These are phyloP conservation scores for Geosmithia flava DNA, from an alignment of 2,329 filamentous ascomycete genomes.

Conservation along the genomic window DNA sequence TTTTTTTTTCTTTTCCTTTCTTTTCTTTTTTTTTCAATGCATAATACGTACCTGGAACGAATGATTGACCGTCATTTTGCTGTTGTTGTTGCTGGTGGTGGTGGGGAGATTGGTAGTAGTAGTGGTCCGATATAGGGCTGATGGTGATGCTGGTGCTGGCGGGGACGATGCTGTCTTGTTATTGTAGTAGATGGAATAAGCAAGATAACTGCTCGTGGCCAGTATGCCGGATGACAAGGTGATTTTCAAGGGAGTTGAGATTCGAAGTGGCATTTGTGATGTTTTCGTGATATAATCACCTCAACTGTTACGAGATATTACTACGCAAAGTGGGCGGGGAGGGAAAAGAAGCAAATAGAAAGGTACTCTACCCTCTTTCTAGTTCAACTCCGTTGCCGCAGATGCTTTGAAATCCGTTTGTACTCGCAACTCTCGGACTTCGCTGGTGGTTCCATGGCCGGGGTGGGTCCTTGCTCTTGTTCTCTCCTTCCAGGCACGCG, in stretches of 20 bases:
- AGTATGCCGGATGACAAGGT: not conserved
- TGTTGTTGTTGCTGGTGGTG: constrained; percentile 8
- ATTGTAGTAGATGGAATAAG: not conserved
- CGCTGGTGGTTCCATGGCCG: not conserved
- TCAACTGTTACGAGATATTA: not conserved
- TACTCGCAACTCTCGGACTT: not conserved
- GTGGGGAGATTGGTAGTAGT: not conserved
- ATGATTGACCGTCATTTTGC: constrained; percentile 29
- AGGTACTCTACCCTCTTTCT: not conserved
- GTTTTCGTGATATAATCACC: not conserved
- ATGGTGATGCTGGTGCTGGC: not conserved
- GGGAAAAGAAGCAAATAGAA: not conserved
- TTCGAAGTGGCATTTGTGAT: not conserved
- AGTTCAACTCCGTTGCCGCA: not conserved
- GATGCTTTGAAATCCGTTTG: constrained; percentile 1
- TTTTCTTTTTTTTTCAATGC: too few relatives aligned
- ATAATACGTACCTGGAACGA: constrained; percentile 29
- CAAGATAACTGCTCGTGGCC: not conserved
- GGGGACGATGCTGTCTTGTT: not conserved
- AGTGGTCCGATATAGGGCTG: not conserved
- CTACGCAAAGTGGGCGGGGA: not conserved
- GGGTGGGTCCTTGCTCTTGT: too few relatives aligned
- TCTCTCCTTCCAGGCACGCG: not conserved
- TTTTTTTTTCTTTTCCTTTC: too few relatives aligned
- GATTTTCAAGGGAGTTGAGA: not conserved